Percentiles rank a stretch among this genome's conserved stretches.
These are phyloP conservation scores for Paecilomyces sp. DNA, from an alignment of 2,329 filamentous ascomycete species.

Conservation along the genomic window DNA sequence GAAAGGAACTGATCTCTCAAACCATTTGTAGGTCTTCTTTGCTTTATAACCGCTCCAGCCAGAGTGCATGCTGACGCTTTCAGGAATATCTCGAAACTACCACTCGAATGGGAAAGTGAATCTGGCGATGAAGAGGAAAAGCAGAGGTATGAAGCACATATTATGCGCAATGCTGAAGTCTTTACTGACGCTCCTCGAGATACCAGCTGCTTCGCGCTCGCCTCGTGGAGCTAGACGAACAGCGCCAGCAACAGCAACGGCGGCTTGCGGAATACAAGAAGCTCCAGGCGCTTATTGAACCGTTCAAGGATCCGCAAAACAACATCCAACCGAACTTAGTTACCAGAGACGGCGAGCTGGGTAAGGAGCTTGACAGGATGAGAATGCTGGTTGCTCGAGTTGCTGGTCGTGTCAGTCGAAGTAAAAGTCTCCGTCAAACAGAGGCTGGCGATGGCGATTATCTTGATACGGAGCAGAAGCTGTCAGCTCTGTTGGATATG, in stretches of 20 bases:
- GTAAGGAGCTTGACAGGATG: conserved; percentile 44
- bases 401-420: conserved; percentile 28
- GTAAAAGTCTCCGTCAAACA: conserved; percentile 10
- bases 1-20: conserved; percentile 32
- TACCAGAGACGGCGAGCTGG: conserved; percentile 44
- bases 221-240: conserved; percentile 39
- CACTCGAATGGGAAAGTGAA: conserved; percentile 26
- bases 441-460: conserved; percentile 10
- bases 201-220: conserved; percentile 35
- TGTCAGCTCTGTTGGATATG: conserved; percentile 32
- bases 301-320: conserved; percentile 42
- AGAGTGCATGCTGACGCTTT: conserved; percentile 3
- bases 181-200: conserved; percentile 21
- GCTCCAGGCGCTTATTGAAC: conserved; percentile 40
- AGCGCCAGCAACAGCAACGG: conserved; percentile 38
- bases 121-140: conserved; percentile 23
- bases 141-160: conserved; percentile 18
- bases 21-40: conserved; percentile 22
- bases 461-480: conserved; percentile 23
- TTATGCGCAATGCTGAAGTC: conserved; percentile 5
- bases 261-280: conserved; percentile 42
- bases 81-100: conserved; percentile 33
- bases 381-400: conserved; percentile 40
- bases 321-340: conserved; percentile 50
- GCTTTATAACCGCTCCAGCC: not conserved